A percentile compares a stretch with the other conserved stretches of the same genome.
phyloP scores from a whole-genome alignment of 257 asterid genomes.

The Nicotiana attenuata region DNA sequence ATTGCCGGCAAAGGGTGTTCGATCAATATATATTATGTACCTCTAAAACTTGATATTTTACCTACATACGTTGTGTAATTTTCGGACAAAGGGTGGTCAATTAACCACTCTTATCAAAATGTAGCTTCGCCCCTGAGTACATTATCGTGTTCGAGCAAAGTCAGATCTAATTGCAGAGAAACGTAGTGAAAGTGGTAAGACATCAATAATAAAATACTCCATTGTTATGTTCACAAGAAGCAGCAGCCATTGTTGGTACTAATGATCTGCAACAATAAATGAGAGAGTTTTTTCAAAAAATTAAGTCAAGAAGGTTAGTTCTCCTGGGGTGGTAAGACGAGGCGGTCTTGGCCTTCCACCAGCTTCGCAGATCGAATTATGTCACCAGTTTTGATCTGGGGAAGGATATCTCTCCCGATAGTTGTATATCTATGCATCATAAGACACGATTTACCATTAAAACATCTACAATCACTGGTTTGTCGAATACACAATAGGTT shows the following conservation, averaged over 20 bases:
- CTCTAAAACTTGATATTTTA: too few relatives aligned
- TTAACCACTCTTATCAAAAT: too few relatives aligned
- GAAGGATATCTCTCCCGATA: conserved; percentile 54
- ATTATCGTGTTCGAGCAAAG: neutral
- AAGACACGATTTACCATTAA: neutral
- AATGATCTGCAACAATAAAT: neutral
- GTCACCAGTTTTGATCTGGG: conserved; percentile 82
- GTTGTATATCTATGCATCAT: conserved; percentile 56
- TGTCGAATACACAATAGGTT: neutral
- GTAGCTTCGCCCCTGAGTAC: too few relatives aligned
- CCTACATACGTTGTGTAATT: too few relatives aligned
- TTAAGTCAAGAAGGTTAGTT: neutral
- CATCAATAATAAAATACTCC: neutral
- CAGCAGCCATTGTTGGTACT: conserved; percentile 1
- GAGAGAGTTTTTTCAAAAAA: neutral
- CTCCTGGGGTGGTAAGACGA: conserved; percentile 41
- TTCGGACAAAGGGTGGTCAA: too few relatives aligned
- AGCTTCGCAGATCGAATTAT: conserved; percentile 74
- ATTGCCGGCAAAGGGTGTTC: too few relatives aligned
- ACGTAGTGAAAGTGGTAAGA: neutral
- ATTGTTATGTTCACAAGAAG: neutral
- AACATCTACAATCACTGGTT: neutral
- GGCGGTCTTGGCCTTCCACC: conserved; percentile 84
- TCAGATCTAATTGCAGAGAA: neutral
- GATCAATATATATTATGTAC: too few relatives aligned